Conservation (phyloP, 345 rosid species). For the Nasturtium officinale region DNA sequence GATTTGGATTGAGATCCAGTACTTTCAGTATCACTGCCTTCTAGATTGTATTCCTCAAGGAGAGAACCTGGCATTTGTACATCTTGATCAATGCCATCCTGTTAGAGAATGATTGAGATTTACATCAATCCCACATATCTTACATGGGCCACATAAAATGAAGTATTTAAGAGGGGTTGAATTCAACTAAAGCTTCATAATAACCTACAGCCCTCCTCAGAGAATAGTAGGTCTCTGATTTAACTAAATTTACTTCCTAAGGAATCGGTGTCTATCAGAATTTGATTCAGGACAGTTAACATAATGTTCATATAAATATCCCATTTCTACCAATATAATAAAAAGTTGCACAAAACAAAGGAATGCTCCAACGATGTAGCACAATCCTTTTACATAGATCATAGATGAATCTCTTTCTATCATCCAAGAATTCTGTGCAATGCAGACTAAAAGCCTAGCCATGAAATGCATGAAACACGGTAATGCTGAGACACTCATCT, state of each 20-base stretch:
- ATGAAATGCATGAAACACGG: conserved; percentile 24
- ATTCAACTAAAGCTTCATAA: conserved; percentile 5
- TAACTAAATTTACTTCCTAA: conserved; percentile 14
- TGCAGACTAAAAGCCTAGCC: background rate
- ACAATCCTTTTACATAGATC: background rate
- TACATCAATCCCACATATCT: conserved; percentile 9
- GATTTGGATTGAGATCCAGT: conserved; percentile 30
- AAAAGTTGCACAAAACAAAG: conserved; percentile 20
- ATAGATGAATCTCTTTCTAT: background rate
- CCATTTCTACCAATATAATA: background rate
- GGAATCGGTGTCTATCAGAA: background rate
- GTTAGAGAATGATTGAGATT: conserved; percentile 23
- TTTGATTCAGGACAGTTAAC: background rate
- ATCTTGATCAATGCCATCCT: conserved; percentile 48
- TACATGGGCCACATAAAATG: background rate
- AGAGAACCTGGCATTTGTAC: conserved; percentile 54
- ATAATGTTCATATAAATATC: background rate
- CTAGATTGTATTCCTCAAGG: conserved; percentile 73
- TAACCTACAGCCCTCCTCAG: conserved; percentile 3
- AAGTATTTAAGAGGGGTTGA: conserved; percentile 6
- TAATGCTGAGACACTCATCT: conserved; percentile 3
- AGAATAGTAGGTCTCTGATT: background rate
- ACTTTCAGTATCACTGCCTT: conserved; percentile 50
- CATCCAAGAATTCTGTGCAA: conserved; percentile 1
- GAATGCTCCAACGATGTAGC: background rate